Percentiles rank a stretch among this genome's conserved stretches.
Evolutionary conservation across 345 rosid species (phyloP).

Genomic region (Eutrema japonicum): DNA sequence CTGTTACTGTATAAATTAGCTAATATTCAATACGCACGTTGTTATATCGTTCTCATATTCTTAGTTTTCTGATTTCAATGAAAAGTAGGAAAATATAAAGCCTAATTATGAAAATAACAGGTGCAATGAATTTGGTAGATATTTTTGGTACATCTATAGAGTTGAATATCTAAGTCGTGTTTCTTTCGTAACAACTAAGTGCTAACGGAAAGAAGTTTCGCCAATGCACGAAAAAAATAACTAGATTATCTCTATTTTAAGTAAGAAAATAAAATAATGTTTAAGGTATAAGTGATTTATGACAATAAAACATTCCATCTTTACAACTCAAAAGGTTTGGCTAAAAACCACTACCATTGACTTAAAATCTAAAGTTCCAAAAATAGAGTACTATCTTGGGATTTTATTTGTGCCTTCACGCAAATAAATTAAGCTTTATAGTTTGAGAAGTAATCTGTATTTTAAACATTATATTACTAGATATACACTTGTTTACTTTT

Average conservation of each 20-base stretch:
- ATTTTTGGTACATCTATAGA: not conserved
- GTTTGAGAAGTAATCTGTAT: slow-evolving; percentile 16
- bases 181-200: slow-evolving; percentile 39
- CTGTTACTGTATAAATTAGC: not conserved
- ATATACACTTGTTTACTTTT: not conserved
- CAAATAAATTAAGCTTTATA: slow-evolving; percentile 31
- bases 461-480: not conserved
- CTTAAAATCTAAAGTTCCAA: slow-evolving; percentile 16
- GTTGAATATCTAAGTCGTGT: slow-evolving; percentile 41
- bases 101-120: slow-evolving; percentile 42
- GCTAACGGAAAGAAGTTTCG: slow-evolving; percentile 35
- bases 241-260: not conserved
- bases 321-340: slow-evolving; percentile 33
- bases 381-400: slow-evolving; percentile 27
- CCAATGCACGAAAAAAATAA: slow-evolving; percentile 30
- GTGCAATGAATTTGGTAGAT: slow-evolving; percentile 36
- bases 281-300: slow-evolving; percentile 16
- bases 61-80: slow-evolving; percentile 15
- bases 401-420: slow-evolving; percentile 37
- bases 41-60: slow-evolving; percentile 4
- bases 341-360: slow-evolving; percentile 34
- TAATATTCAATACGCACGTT: slow-evolving; percentile 16
- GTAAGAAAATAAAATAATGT: slow-evolving; percentile 15
- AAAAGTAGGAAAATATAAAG: slow-evolving; percentile 15
- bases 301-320: slow-evolving; percentile 31